These are phyloP conservation scores for Fusarium staphyleae DNA, from an alignment of 2,329 filamentous ascomycete species.

Conservation along the genomic window DNA sequence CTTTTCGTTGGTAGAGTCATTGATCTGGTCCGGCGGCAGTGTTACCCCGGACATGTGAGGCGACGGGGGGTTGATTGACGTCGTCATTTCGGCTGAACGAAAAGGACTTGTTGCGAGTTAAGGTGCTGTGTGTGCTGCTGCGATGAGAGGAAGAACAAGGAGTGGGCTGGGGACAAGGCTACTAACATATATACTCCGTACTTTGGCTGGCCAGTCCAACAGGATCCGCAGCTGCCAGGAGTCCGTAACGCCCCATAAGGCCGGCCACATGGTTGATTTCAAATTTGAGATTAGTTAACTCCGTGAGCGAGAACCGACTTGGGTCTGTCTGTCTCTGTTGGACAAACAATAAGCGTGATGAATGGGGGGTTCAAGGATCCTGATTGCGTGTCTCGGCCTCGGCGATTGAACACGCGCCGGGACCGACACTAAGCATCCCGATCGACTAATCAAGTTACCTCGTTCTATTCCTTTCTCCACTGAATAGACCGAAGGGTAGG, in stretches of 20 bases:
- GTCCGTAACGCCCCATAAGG: slow-evolving; percentile 4
- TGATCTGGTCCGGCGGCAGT: slow-evolving; percentile 10
- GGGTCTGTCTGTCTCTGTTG: neutral
- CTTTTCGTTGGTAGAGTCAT: slow-evolving; percentile 10
- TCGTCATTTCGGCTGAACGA: slow-evolving; percentile 1
- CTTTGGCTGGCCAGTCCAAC: too few species aligned
- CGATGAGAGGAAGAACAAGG: slow-evolving; percentile 8
- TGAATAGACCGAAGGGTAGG: neutral
- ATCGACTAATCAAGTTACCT: slow-evolving; percentile 1
- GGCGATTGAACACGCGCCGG: neutral
- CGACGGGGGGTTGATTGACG: slow-evolving; percentile 6
- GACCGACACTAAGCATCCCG: slow-evolving; percentile 12
- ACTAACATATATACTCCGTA: too few species aligned
- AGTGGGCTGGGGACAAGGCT: neutral
- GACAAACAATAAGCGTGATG: neutral
- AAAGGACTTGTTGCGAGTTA: neutral
- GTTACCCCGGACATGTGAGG: slow-evolving; percentile 21
- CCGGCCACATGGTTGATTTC: slow-evolving; percentile 1
- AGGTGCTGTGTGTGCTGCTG: neutral
- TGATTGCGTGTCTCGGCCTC: slow-evolving; percentile 21
- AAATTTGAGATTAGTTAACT: slow-evolving; percentile 3
- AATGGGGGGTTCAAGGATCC: neutral
- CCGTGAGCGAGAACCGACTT: slow-evolving; percentile 17
- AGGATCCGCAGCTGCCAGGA: slow-evolving; percentile 1
- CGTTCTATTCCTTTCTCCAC: neutral